Base-by-base conservation (phyloP, 768 basidiomycete genomes). In the Asterophora lycoperdoides region DNA sequence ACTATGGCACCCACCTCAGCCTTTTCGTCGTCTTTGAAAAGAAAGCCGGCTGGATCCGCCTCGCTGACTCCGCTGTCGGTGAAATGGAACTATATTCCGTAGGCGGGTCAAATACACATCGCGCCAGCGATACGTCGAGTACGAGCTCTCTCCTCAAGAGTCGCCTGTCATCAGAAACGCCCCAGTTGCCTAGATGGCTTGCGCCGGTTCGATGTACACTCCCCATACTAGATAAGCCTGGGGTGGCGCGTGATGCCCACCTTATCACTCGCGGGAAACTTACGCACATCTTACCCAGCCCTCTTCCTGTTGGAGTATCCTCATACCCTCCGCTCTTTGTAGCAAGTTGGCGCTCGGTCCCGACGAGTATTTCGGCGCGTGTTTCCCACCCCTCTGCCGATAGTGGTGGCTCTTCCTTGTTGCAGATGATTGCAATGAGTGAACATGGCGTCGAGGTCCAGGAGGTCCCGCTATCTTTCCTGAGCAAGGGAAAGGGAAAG, bases 21-120 rank as follows among this genome's bases (percentile, higher is more conserved):
- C 68, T 93, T n/a, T 91, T 91, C 60, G 80, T 89, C 48, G 69
- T 83, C 18, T 93, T 93, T 61, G 90, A 93, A 64, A 92, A 92
- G 69, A 93, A 88, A 60, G 89, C 89, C 2, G 79, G 82, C n/a
- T 70, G 88, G 66, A 90, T 93, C 56, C 84, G 90, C 17, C 62
- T 92, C 18, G 79, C 81, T 5, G 89, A 92, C 63, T 80, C 90
- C 26, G 83, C 86, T 18, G 90, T 90, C 6, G 80, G 84, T 29
- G 90, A 93, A 62, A 73, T 92, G 19, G 82, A 86, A 35, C 66
- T 90, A 46, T 77, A 73, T 52, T 75, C 76, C 33, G 70, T 70
- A 28, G 65, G 64, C 4, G 63, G 45, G 15, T 66, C 19, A 58
- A 66, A 51, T 54, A 60, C 41, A 58, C 49, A 53, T 60, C 61